phyloP scores from a whole-genome alignment of 352 stramenopile species.

The Thalassiosira delicatula region DNA sequence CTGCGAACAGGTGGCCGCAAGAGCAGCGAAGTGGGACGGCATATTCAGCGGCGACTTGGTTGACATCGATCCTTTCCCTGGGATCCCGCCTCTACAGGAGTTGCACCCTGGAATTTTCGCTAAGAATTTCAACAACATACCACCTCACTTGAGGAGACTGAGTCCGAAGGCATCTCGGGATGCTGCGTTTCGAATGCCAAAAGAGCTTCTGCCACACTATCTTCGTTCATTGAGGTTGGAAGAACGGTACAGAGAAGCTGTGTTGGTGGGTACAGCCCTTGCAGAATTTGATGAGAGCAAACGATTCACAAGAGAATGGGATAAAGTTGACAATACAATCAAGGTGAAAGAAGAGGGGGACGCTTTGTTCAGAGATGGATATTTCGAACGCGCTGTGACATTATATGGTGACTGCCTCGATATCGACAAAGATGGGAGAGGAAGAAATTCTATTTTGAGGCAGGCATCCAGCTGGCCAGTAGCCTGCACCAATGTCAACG shows the following conservation, averaged over 20 bases:
- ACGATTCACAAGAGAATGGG: constrained; percentile 65
- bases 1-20: constrained; percentile 74
- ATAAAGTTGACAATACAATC: constrained; percentile 70
- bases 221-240: constrained; percentile 77
- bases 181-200: constrained; percentile 64
- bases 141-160: constrained; percentile 48
- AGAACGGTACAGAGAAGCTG: constrained; percentile 73
- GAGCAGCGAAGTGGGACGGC: constrained; percentile 69
- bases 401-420: constrained; percentile 72
- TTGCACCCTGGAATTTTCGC: constrained; percentile 72
- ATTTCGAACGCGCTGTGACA: constrained; percentile 48
- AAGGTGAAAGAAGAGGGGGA: constrained; percentile 60
- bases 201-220: constrained; percentile 67
- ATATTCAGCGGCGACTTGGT: constrained; percentile 73
- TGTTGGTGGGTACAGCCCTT: constrained; percentile 34
- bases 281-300: background rate
- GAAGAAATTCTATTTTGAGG: background rate
- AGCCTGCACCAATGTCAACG: constrained; percentile 44
- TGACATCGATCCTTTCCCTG: constrained; percentile 68
- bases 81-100: constrained; percentile 46
- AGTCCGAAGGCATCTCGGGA: constrained; percentile 57
- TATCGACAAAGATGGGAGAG: constrained; percentile 66
- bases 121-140: constrained; percentile 41
- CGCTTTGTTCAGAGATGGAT: constrained; percentile 4
- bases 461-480: constrained; percentile 23